Evolutionary conservation across 164 flowering plant species (phyloP), one percentile per base, ranked within the genome.

Genomic region (Tinospora cordifolia): DNA sequence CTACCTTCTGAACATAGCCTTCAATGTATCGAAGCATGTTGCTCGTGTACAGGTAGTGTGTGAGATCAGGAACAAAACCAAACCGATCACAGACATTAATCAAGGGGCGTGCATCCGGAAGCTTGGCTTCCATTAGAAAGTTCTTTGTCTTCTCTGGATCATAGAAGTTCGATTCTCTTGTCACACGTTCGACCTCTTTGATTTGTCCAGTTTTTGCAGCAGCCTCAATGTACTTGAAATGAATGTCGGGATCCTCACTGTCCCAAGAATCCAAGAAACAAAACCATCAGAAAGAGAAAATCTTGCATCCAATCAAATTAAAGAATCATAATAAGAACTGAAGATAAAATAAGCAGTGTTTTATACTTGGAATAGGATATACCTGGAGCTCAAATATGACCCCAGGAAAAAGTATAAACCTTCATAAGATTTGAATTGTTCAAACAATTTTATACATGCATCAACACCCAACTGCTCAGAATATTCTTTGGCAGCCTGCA

Each of bases 131-230:
- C 99, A 95, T 95, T 39, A 95, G 69, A 64, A 95, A 95, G 80
- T 93, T 95, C 81, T 95, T 95, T 0, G 99, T 95, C 82, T 95
- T 95, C 76, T 95, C 98, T 62, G 99, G 71, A 40, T 95, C 97
- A 70, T 95, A 95, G 78, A 95, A 95, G 74, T 92, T 92, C 60
- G 99, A 95, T 75, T 95, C 99, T 75, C 99, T 84, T 3, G 99
- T 95, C 27, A 93, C 99, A 46, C 98, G 95, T 70, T 95, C 99
- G 30, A 95, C 99, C 79, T 95, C 99, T 75, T 95, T 95, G 21
- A 95, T 87, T 79, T 95, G 99, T n/a, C 99, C 99, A 38, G 98
- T 92, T 87, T 88, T 95, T n/a, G 98, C 97, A 77, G 99, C 99
- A 34, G 99, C 89, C 77, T 95, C 99, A 41, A 95, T 90, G 81